A percentile compares a stretch with the other conserved stretches of the same genome.
These are phyloP conservation scores for Nemania sp. DNA, from an alignment of 2,329 filamentous ascomycete genomes.

Conservation along the genomic window DNA sequence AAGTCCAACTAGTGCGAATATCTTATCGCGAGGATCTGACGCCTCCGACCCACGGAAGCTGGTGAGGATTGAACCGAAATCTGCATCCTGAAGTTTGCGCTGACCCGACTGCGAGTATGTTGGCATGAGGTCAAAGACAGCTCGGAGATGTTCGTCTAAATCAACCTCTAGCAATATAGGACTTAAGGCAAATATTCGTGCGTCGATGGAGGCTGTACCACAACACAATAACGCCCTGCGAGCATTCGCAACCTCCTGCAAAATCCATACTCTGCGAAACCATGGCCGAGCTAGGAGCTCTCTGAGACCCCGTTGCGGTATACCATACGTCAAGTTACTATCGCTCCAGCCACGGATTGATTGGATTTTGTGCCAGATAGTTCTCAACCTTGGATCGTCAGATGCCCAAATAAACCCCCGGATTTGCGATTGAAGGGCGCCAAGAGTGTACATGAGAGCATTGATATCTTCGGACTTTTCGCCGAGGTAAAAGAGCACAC, in stretches of 20 bases:
- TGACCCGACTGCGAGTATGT: neutral
- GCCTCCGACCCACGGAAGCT: neutral
- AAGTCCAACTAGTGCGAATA: constrained; percentile 20
- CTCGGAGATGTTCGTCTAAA: neutral
- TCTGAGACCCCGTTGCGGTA: neutral
- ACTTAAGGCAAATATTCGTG: constrained; percentile 2
- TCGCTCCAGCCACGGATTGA: neutral
- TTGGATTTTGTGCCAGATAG: neutral
- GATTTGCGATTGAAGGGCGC: neutral
- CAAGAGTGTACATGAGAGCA: constrained; percentile 1
- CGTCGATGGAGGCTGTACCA: neutral
- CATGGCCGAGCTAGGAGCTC: neutral
- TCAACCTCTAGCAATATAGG: neutral
- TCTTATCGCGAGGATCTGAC: constrained; percentile 9
- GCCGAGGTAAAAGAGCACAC: constrained; percentile 18
- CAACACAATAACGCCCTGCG: constrained; percentile 5
- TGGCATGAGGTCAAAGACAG: constrained; percentile 15
- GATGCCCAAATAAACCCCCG: neutral
- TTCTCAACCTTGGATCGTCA: neutral
- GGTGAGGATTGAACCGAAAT: neutral
- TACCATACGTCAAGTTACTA: too few species aligned
- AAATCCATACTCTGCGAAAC: neutral
- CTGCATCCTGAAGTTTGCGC: neutral
- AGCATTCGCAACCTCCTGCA: constrained; percentile 16
- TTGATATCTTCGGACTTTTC: neutral